phyloP scores from a whole-genome alignment of 2,329 filamentous ascomycete genomes.

The Arthrinium puccinioides region DNA sequence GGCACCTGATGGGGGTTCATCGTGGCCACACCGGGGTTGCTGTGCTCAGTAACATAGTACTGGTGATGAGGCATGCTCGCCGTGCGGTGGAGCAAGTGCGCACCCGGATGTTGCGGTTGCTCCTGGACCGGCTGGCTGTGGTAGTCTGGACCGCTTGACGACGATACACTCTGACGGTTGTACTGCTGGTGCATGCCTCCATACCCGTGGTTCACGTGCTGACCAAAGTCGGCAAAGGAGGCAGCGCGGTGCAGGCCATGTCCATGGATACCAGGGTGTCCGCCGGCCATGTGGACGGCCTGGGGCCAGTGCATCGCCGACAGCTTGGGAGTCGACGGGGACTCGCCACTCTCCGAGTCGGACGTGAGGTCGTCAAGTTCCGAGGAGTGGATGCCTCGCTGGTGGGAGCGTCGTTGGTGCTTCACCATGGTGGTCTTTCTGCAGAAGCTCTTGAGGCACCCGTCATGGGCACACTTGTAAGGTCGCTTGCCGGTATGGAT shows the following conservation, averaged over 20 bases:
- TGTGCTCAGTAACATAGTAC: slow-evolving; percentile 55
- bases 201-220: slow-evolving; percentile 38
- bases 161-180: slow-evolving; percentile 39
- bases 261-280: slow-evolving; percentile 27
- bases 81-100: slow-evolving; percentile 43
- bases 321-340: slow-evolving; percentile 51
- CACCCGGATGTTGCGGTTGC: slow-evolving; percentile 28
- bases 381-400: slow-evolving; percentile 48
- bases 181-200: slow-evolving; percentile 35
- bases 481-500: slow-evolving; percentile 63
- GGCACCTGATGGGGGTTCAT: slow-evolving; percentile 47
- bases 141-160: slow-evolving; percentile 35
- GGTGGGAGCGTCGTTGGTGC: slow-evolving; percentile 55
- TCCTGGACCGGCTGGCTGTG: slow-evolving; percentile 34
- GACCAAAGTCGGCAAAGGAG: slow-evolving; percentile 48
- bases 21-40: slow-evolving; percentile 54
- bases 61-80: slow-evolving; percentile 35
- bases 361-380: slow-evolving; percentile 49
- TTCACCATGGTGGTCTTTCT: slow-evolving; percentile 67
- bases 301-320: slow-evolving; percentile 44
- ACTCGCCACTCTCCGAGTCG: slow-evolving; percentile 51
- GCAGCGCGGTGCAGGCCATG: slow-evolving; percentile 42
- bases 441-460: slow-evolving; percentile 62
- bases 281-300: slow-evolving; percentile 27
- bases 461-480: slow-evolving; percentile 54